Evolutionary conservation across 495 filamentous ascomycete genomes (phyloP).

Genomic region (Penicillium canariense): DNA sequence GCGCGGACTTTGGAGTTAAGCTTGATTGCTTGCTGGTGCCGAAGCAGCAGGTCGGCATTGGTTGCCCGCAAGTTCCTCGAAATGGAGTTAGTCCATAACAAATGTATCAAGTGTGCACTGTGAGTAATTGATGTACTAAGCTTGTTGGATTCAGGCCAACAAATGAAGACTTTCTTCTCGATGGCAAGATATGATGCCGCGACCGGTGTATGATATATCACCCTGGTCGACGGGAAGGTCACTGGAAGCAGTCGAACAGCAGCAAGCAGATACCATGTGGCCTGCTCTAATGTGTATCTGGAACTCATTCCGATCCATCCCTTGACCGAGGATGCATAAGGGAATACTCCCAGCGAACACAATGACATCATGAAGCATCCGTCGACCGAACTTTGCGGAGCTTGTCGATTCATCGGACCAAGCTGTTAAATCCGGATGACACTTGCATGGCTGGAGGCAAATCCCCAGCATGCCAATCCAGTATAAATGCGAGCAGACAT

Average conservation of each 20-base stretch:
- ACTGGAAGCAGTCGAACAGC: too few relatives aligned
- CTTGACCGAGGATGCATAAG: too few relatives aligned
- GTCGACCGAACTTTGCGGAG: not conserved
- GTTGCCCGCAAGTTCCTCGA: not conserved
- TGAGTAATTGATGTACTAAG: too few relatives aligned
- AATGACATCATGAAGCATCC: not conserved
- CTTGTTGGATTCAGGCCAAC: too few relatives aligned
- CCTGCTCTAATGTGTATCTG: too few relatives aligned
- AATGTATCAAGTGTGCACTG: too few relatives aligned
- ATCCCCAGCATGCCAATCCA: not conserved
- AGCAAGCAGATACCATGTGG: too few relatives aligned
- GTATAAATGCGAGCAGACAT: not conserved
- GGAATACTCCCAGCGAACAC: not conserved
- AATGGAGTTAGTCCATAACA: not conserved
- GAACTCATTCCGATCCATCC: too few relatives aligned
- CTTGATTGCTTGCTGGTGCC: not conserved
- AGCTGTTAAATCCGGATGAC: conserved; percentile 11
- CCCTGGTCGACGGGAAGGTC: too few relatives aligned
- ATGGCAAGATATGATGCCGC: too few relatives aligned
- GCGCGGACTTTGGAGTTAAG: conserved; percentile 19
- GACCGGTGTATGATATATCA: too few relatives aligned
- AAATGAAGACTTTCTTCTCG: too few relatives aligned
- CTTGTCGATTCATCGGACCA: not conserved
- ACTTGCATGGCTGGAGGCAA: not conserved
- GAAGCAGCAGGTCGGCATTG: not conserved